phyloP scores from a whole-genome alignment of 2,329 filamentous ascomycete genomes.

The Colletotrichum lupini region DNA sequence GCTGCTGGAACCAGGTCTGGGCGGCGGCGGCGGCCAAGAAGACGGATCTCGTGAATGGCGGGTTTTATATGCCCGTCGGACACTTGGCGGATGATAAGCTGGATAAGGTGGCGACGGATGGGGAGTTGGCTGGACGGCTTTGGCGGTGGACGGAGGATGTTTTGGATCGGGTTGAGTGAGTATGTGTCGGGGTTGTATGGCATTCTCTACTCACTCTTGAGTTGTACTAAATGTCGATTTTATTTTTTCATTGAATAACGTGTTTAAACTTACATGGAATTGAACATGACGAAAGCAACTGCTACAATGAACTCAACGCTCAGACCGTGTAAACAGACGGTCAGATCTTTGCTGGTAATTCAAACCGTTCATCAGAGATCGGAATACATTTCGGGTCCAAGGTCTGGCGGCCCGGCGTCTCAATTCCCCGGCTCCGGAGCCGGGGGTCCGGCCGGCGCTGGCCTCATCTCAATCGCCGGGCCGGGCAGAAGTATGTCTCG shows the following conservation, averaged over 20 bases:
- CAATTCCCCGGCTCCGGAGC: neutral
- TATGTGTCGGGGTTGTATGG: no score
- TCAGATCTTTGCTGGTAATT: neutral
- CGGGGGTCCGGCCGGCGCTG: conserved; percentile 1
- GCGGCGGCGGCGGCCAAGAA: conserved; percentile 40
- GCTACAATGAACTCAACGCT: neutral
- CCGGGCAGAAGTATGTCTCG: neutral
- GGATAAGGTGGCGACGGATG: conserved; percentile 38
- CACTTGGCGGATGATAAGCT: conserved; percentile 37
- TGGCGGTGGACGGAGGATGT: conserved; percentile 52
- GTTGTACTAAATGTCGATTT: no score
- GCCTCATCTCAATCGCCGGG: neutral
- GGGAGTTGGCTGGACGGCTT: conserved; percentile 46
- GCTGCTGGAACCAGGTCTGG: conserved; percentile 46
- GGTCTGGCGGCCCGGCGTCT: neutral
- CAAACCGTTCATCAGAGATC: neutral
- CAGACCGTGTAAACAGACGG: neutral
- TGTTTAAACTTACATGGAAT: neutral
- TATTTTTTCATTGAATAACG: no score
- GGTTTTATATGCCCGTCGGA: conserved; percentile 44
- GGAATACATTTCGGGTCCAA: neutral
- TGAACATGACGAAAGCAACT: neutral
- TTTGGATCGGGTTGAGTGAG: conserved; percentile 5
- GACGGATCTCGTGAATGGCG: conserved; percentile 37
- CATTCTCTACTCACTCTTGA: no score